Evolutionary conservation across 1,284 basidiomycete genomes (phyloP).

Genomic region (Apiotrichum montevideense): DNA sequence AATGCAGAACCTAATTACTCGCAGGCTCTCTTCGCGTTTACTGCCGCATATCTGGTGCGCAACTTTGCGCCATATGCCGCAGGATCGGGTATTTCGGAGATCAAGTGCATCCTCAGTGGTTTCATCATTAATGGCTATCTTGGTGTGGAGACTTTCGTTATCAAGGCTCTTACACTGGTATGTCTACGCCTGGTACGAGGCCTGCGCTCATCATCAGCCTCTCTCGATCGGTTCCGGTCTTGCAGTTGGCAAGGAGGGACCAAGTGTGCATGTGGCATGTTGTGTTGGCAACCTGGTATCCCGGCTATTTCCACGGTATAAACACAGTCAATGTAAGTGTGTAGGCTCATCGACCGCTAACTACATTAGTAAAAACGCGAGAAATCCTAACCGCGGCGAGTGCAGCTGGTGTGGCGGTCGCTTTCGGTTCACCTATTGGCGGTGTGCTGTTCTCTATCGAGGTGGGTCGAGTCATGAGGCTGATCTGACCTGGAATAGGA

Average conservation of each 20-base stretch:
- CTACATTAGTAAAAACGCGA: slow-evolving; percentile 73
- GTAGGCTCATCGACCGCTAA: too few species aligned
- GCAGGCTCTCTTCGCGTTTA: slow-evolving; percentile 70
- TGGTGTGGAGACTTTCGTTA: slow-evolving; percentile 76
- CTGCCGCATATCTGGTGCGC: slow-evolving; percentile 80
- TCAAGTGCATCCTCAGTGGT: slow-evolving; percentile 96
- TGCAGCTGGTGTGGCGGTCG: slow-evolving; percentile 94
- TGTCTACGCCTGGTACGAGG: slow-evolving; percentile 27
- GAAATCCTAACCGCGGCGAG: slow-evolving; percentile 93
- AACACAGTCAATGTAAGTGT: slow-evolving; percentile 72
- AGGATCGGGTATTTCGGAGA: slow-evolving; percentile 96
- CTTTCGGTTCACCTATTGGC: slow-evolving; percentile 95
- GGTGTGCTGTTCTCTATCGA: slow-evolving; percentile 83
- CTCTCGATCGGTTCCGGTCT: slow-evolving; percentile 93
- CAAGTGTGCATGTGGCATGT: slow-evolving; percentile 95
- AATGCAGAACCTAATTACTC: background rate
- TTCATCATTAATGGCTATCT: slow-evolving; percentile 96
- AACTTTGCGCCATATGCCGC: slow-evolving; percentile 91
- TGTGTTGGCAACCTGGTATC: slow-evolving; percentile 87
- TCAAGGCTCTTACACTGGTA: slow-evolving; percentile 87
- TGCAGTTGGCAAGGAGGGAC: slow-evolving; percentile 97
- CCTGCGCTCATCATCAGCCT: slow-evolving; percentile 56
- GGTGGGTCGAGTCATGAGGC: slow-evolving; percentile 29
- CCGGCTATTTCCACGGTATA: slow-evolving; percentile 71
- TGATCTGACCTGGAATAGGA: slow-evolving; percentile 54